Evolutionary conservation across 2,329 filamentous ascomycete genomes (phyloP).

Genomic region (Verruconis gallopava): DNA sequence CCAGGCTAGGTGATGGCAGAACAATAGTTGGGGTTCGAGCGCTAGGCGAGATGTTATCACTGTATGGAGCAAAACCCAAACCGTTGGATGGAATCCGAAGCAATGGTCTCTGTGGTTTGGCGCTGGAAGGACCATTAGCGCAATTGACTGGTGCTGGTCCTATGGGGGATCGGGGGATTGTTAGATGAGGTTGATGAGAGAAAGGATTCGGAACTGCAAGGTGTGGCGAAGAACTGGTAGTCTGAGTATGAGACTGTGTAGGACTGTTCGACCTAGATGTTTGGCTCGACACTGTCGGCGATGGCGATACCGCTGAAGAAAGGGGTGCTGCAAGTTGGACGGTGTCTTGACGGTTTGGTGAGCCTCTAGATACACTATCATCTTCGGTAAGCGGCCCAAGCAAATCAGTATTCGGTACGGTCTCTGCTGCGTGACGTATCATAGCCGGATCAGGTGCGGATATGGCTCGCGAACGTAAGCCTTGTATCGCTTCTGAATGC

Average conservation of each 20-base stretch:
- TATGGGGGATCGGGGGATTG: neutral
- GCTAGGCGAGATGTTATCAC: neutral
- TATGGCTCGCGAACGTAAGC: constrained; percentile 37
- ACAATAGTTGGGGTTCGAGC: constrained; percentile 40
- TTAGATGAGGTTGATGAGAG: neutral
- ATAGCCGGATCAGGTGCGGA: constrained; percentile 45
- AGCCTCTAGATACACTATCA: constrained; percentile 6
- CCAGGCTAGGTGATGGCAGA: constrained; percentile 34
- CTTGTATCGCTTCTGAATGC: constrained; percentile 12
- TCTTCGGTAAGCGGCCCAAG: constrained; percentile 22
- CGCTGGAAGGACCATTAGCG: neutral
- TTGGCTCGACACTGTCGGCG: constrained; percentile 23
- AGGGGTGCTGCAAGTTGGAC: constrained; percentile 13
- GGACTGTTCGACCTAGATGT: constrained; percentile 19
- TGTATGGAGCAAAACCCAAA: neutral
- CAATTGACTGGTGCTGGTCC: neutral
- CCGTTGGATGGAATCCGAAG: neutral
- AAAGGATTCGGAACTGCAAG: neutral
- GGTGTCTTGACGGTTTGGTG: neutral
- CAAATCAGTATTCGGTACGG: constrained; percentile 23
- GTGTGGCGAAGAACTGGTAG: constrained; percentile 28
- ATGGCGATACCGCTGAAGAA: constrained; percentile 27
- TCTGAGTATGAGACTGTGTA: constrained; percentile 11
- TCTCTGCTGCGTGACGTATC: constrained; percentile 24
- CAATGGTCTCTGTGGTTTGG: neutral